A percentile compares a stretch with the other conserved stretches of the same genome.
Evolutionary conservation across 345 rosid species (phyloP).

Genomic region (Isatis tinctoria): DNA sequence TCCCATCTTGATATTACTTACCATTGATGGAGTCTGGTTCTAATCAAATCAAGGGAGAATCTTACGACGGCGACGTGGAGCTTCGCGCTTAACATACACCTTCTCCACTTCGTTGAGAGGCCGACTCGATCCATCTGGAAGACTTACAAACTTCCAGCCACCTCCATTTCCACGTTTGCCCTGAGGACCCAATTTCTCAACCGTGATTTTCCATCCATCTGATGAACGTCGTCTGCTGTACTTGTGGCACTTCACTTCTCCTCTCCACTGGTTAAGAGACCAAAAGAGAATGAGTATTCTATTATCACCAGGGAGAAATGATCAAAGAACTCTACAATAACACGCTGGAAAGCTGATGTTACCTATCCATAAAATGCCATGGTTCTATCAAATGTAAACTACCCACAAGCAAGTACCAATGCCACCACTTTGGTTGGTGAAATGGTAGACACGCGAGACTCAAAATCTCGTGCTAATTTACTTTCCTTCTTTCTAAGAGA

Average conservation of each 20-base stretch:
- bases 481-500: not conserved
- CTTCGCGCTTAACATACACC: slow-evolving; percentile 79
- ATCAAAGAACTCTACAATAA: not conserved
- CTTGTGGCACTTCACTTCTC: slow-evolving; percentile 77
- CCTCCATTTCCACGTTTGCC: slow-evolving; percentile 93
- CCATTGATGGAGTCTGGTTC: not conserved
- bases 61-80: slow-evolving; percentile 73
- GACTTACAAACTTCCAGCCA: slow-evolving; percentile 92
- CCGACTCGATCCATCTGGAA: slow-evolving; percentile 89
- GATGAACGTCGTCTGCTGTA: slow-evolving; percentile 76
- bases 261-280: slow-evolving; percentile 49
- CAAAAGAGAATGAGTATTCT: not conserved
- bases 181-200: slow-evolving; percentile 70
- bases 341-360: not conserved
- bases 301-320: not conserved
- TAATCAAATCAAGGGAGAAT: slow-evolving; percentile 57
- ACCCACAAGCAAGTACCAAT: not conserved
- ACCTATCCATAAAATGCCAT: not conserved
- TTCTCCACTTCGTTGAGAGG: slow-evolving; percentile 77
- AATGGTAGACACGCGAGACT: too few relatives aligned
- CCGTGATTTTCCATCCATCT: slow-evolving; percentile 86
- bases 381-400: not conserved
- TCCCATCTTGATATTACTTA: not conserved
- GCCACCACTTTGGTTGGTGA: too few relatives aligned
- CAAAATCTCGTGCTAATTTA: too few relatives aligned